Evolutionary conservation across 2,329 filamentous ascomycete species (phyloP).

Genomic region (Phoma sp.): DNA sequence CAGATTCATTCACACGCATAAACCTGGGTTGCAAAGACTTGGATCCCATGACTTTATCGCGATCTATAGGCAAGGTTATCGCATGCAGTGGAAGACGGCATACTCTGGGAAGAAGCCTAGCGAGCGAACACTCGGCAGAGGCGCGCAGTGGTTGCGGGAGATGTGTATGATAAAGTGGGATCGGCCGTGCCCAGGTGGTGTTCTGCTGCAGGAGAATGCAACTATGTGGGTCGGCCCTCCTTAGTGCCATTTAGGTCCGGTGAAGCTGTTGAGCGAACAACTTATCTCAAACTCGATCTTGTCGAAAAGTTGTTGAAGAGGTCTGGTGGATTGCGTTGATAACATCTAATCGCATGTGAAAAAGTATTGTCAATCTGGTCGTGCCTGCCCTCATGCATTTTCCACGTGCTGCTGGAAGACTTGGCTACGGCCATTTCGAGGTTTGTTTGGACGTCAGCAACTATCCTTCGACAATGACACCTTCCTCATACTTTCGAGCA

Average conservation of each 20-base stretch:
- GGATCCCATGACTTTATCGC: neutral
- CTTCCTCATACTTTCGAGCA: neutral
- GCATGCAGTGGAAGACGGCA: neutral
- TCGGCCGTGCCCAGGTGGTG: conserved; percentile 10
- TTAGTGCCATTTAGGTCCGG: conserved; percentile 10
- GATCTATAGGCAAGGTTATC: neutral
- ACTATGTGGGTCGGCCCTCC: conserved; percentile 7
- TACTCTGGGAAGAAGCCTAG: neutral
- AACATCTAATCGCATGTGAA: neutral
- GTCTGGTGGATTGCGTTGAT: no score
- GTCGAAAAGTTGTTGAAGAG: neutral
- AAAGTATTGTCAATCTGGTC: neutral
- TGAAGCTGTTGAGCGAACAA: conserved; percentile 8
- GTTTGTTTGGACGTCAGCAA: conserved; percentile 6
- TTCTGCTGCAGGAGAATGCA: conserved; percentile 10
- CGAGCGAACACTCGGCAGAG: neutral
- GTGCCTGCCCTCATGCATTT: neutral
- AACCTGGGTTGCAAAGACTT: neutral
- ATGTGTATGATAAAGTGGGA: neutral
- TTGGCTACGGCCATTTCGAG: neutral
- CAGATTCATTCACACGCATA: no score
- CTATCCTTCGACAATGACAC: neutral
- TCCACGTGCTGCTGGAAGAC: neutral
- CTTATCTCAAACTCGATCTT: neutral
- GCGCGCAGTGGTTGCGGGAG: neutral